Conservation (phyloP, 148 eudicot species). For the Chenopodium berlandieri region DNA sequence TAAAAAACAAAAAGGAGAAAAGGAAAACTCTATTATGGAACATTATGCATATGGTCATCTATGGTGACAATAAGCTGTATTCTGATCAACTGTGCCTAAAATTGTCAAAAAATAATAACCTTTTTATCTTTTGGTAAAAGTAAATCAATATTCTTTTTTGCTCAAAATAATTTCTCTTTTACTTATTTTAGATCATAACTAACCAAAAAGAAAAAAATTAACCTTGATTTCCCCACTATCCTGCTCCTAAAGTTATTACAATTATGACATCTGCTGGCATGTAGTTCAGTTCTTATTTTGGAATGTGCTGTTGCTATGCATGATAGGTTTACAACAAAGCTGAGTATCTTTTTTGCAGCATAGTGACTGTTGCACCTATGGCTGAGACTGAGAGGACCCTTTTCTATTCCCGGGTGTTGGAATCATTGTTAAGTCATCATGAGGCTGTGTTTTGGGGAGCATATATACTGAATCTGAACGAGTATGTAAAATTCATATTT, state of each 20-base stretch:
- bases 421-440: constrained; percentile 14
- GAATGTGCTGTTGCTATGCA: not conserved
- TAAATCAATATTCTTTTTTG: not conserved
- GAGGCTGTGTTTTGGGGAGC: constrained; percentile 10
- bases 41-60: not conserved
- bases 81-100: not conserved
- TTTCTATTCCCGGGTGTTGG: not conserved
- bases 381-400: not conserved
- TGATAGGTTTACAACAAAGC: too few relatives aligned
- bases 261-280: too few relatives aligned
- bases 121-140: not conserved
- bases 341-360: not conserved
- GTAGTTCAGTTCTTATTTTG: not conserved
- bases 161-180: not conserved
- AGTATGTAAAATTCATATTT: not conserved
- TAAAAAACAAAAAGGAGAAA: too few relatives aligned
- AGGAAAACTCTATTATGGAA: not conserved
- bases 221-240: not conserved
- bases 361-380: not conserved
- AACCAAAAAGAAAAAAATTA: too few relatives aligned
- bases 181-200: not conserved
- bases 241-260: not conserved
- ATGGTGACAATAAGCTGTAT: not conserved
- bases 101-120: not conserved
- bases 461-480: not conserved